These are phyloP conservation scores for Comarum palustre DNA, from an alignment of 306 rosid species.

Conservation along the genomic window DNA sequence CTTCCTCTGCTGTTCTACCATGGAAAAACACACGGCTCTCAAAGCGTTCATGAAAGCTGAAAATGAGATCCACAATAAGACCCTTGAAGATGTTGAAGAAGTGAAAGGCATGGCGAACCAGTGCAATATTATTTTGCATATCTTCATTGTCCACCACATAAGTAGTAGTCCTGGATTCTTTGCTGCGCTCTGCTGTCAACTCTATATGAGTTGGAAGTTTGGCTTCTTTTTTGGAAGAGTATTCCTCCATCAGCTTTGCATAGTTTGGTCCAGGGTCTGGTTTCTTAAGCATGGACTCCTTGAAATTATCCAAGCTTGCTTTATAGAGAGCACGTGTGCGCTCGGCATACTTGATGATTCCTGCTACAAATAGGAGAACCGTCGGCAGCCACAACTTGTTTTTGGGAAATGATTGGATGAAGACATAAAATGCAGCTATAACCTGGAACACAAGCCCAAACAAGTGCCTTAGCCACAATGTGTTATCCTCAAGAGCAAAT, in stretches of 20 bases:
- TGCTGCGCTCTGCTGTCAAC: slow-evolving; percentile 21
- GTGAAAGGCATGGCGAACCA: slow-evolving; percentile 24
- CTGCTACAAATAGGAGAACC: slow-evolving; percentile 30
- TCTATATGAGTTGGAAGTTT: slow-evolving; percentile 32
- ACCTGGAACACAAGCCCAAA: slow-evolving; percentile 37
- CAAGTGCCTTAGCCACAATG: slow-evolving; percentile 51
- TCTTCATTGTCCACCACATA: background rate
- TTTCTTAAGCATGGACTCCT: slow-evolving; percentile 21
- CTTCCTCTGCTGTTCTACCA: background rate
- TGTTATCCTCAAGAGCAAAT: slow-evolving; percentile 44
- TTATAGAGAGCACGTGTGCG: slow-evolving; percentile 38
- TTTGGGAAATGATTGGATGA: slow-evolving; percentile 34
- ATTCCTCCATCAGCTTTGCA: slow-evolving; percentile 44
- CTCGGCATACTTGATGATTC: slow-evolving; percentile 44
- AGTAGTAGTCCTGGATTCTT: background rate
- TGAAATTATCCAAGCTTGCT: slow-evolving; percentile 34
- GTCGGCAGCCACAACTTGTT: slow-evolving; percentile 40
- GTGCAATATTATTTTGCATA: background rate
- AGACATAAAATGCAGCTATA: slow-evolving; percentile 29
- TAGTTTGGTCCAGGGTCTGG: slow-evolving; percentile 46
- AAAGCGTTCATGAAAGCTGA: slow-evolving; percentile 27
- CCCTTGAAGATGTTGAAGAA: slow-evolving; percentile 37
- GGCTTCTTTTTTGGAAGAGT: slow-evolving; percentile 9
- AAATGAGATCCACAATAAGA: slow-evolving; percentile 42
- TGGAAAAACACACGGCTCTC: slow-evolving; percentile 34